Base-by-base conservation (phyloP, 345 rosid genomes). In the Mangifera indica region DNA sequence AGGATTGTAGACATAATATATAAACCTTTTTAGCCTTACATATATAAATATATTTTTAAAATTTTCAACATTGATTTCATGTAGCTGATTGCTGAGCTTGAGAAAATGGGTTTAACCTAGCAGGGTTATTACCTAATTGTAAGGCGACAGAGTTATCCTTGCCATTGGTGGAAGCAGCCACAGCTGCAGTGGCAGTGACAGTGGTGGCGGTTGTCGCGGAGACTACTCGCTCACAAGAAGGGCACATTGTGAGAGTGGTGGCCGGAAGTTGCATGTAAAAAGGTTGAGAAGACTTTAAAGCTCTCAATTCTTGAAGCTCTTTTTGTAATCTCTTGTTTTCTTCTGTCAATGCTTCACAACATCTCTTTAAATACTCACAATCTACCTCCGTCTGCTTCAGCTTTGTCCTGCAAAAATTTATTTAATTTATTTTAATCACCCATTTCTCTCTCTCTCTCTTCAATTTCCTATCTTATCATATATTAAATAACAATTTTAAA, bases 171-270 rank as follows among this genome's bases (percentile, higher is more conserved):
- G 64, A 40, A 0, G 72, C 7, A 7, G 82, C 37, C 24, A 71
- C 7, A 3, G 80, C 5, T 48, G 73, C 77, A 60, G 77, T 15
- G 64, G 83, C 14, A n/a, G 69, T 0, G 61, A 76, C 8, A 72
- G 83, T 5, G 42, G 87, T 14, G 14, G 88, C 2, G 22, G 89
- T 3, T 68, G 87, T 42, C 53, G 89, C 79, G 83, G 97, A 82
- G 76, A 91, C 88, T 10, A 92, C 93, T 59, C 98, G 94, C 84
- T 91, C 98, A 62, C 99, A 95, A 13, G 99, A 95, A 54, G 99
- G 99, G 72, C 99, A 95, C 97, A 95, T 95, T 60, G 99, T 95
- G 82, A 95, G 99, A 71, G 99, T 95, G 45, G 99, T 95, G 69
- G 99, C 97, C 12, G 99, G 99, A 13, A 89, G 92, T 75, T 95